Evolutionary conservation across 1,284 basidiomycete genomes (phyloP).

Genomic region (Cutaneotrichosporon sp.): DNA sequence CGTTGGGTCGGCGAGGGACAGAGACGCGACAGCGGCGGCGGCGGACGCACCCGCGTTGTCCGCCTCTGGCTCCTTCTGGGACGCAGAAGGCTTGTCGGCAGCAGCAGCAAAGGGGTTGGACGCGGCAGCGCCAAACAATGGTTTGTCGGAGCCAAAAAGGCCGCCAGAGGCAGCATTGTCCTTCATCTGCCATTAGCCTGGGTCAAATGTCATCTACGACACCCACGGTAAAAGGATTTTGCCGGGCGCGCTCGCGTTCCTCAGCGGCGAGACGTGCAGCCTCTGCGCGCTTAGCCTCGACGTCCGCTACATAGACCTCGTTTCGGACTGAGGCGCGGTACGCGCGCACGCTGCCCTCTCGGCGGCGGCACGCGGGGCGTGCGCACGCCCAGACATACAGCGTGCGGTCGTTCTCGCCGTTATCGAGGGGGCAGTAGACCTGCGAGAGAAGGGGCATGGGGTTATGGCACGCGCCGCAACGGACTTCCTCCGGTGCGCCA

Average conservation of each 20-base stretch:
- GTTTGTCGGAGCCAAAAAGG: constrained; percentile 31
- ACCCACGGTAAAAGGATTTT: constrained; percentile 47
- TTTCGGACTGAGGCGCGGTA: constrained; percentile 45
- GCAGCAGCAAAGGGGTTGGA: constrained; percentile 24
- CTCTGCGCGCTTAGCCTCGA: constrained; percentile 33
- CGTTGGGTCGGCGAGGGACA: constrained; percentile 15
- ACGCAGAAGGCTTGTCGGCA: constrained; percentile 15
- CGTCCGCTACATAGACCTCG: constrained; percentile 46
- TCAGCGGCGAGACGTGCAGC: constrained; percentile 33
- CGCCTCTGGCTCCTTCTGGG: background rate
- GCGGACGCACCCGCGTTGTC: constrained; percentile 1
- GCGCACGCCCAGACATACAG: constrained; percentile 47
- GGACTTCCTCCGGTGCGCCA: constrained; percentile 22
- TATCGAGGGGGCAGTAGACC: constrained; percentile 48
- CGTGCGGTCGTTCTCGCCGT: constrained; percentile 47
- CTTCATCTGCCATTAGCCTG: background rate
- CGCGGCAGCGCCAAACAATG: constrained; percentile 28
- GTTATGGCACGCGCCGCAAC: constrained; percentile 37
- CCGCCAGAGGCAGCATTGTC: background rate
- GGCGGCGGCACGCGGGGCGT: constrained; percentile 36
- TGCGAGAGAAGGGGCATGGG: constrained; percentile 46
- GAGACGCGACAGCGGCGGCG: constrained; percentile 17
- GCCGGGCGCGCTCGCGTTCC: constrained; percentile 34
- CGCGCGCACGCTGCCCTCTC: constrained; percentile 44
- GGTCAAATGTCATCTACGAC: too few relatives aligned